Percentiles rank a stretch among this genome's conserved stretches.
phyloP scores from a whole-genome alignment of 495 filamentous ascomycete genomes.

The Aspergillus cristatus region DNA sequence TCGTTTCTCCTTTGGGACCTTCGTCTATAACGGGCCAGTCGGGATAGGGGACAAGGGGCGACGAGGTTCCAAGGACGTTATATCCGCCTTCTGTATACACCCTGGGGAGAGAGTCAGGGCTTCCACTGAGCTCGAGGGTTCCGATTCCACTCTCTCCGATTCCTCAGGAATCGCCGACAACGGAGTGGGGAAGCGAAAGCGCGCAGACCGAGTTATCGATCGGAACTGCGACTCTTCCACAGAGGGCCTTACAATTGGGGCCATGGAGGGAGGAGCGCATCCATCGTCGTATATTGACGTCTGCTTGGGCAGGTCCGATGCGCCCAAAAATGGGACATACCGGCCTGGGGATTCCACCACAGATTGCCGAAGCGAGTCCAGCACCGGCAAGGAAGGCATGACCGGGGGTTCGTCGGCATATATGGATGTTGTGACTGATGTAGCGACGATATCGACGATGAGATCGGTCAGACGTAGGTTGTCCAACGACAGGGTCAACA shows the following conservation, averaged over 20 bases:
- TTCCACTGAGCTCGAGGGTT: background rate
- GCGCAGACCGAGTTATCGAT: background rate
- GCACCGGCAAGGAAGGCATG: too few relatives aligned
- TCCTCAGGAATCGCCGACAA: slow-evolving; percentile 11
- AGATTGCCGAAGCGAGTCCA: too few relatives aligned
- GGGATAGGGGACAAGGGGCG: too few relatives aligned
- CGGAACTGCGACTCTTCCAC: background rate
- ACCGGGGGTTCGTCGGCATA: too few relatives aligned
- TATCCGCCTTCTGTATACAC: background rate
- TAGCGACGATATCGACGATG: too few relatives aligned
- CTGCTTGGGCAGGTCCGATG: too few relatives aligned
- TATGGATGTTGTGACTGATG: too few relatives aligned
- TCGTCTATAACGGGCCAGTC: background rate
- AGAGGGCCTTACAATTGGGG: background rate
- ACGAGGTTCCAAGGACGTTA: background rate
- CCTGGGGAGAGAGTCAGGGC: background rate
- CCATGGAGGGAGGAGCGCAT: background rate
- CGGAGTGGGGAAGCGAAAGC: background rate
- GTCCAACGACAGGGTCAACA: too few relatives aligned
- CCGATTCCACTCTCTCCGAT: background rate
- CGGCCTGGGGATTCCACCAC: too few relatives aligned
- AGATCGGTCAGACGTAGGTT: too few relatives aligned
- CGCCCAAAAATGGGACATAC: too few relatives aligned
- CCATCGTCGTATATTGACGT: background rate
- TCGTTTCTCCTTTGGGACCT: background rate